These are phyloP conservation scores for Tympanopsis confertula DNA, from an alignment of 2,329 filamentous ascomycete genomes.

Conservation along the genomic window DNA sequence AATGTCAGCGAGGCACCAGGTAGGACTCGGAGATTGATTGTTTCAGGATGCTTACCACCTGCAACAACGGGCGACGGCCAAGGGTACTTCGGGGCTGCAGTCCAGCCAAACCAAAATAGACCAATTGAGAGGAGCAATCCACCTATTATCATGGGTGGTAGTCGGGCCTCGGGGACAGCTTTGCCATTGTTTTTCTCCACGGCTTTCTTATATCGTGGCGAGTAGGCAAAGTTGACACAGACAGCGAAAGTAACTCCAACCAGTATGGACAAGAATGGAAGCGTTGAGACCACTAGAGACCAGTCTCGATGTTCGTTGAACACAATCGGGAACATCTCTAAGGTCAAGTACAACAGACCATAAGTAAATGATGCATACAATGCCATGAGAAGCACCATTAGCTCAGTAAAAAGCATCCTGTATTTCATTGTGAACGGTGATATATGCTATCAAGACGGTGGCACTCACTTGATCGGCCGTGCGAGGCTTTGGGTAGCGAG, in stretches of 20 bases:
- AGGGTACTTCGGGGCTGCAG: constrained; percentile 4
- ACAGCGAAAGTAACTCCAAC: constrained; percentile 27
- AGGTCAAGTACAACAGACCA: constrained; percentile 29
- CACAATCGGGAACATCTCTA: constrained; percentile 33
- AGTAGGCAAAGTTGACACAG: constrained; percentile 26
- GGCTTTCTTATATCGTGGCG: constrained; percentile 23
- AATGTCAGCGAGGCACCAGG: too few species aligned
- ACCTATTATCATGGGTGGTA: constrained; percentile 32
- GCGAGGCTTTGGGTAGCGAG: constrained; percentile 30
- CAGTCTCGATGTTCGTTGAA: constrained; percentile 29
- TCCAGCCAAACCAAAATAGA: constrained; percentile 20
- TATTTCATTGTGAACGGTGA: constrained; percentile 21
- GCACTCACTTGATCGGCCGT: too few species aligned
- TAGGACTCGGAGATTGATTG: too few species aligned
- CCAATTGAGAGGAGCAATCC: constrained; percentile 26
- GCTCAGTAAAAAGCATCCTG: constrained; percentile 31
- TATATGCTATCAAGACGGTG: constrained; percentile 11
- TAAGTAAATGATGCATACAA: constrained; percentile 33
- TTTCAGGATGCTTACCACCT: not conserved
- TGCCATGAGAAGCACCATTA: constrained; percentile 30
- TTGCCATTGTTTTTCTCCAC: constrained; percentile 14
- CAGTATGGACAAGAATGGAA: constrained; percentile 31
- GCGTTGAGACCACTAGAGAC: constrained; percentile 23
- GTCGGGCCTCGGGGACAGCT: constrained; percentile 23
- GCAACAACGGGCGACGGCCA: constrained; percentile 7